phyloP scores from a whole-genome alignment of 2,329 filamentous ascomycete species.

The Ceratocystis ficicola region DNA sequence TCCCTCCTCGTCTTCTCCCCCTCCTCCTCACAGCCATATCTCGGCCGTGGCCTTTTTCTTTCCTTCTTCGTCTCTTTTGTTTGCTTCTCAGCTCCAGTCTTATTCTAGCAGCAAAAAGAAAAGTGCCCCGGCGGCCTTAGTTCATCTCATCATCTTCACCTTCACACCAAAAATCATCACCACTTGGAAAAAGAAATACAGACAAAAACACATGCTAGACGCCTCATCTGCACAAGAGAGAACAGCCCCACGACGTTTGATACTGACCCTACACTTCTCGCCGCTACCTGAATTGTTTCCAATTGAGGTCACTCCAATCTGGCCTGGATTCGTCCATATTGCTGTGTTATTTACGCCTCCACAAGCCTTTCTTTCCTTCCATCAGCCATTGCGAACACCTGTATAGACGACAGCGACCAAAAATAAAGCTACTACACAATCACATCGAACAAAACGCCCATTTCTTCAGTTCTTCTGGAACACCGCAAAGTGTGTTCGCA shows the following conservation, averaged over 20 bases:
- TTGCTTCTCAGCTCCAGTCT: slow-evolving; percentile 14
- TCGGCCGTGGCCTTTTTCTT: slow-evolving; percentile 1
- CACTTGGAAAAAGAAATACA: neutral
- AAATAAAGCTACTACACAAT: neutral
- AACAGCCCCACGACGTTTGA: slow-evolving; percentile 4
- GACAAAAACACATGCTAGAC: neutral
- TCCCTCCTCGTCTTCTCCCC: neutral
- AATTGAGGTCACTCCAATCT: neutral
- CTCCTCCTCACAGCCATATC: neutral
- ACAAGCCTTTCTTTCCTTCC: neutral
- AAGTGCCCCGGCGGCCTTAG: slow-evolving; percentile 22
- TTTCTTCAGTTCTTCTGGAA: neutral
- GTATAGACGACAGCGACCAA: neutral
- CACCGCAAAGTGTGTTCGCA: neutral
- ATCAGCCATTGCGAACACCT: slow-evolving; percentile 5
- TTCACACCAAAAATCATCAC: neutral
- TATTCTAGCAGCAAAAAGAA: slow-evolving; percentile 13
- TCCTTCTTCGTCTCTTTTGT: slow-evolving; percentile 10
- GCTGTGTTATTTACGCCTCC: neutral
- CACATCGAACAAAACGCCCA: neutral
- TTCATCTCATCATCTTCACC: slow-evolving; percentile 11
- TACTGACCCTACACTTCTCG: neutral
- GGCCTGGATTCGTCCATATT: slow-evolving; percentile 17
- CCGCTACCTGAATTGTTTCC: neutral
- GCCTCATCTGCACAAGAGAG: neutral